These are phyloP conservation scores for Astrothelium subdiscretum DNA, from an alignment of 495 filamentous ascomycete species.

Conservation along the genomic window DNA sequence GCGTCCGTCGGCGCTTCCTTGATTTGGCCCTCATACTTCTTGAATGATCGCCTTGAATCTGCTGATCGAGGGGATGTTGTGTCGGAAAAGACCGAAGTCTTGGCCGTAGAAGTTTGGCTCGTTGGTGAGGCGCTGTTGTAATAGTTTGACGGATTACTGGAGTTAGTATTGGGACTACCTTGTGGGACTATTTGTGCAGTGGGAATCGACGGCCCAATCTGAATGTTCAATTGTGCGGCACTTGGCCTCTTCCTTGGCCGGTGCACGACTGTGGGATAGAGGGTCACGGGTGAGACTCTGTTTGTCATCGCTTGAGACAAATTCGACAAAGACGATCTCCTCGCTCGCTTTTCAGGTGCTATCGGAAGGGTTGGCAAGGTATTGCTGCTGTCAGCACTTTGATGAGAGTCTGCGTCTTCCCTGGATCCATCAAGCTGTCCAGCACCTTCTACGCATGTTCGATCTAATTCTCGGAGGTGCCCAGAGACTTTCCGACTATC, in stretches of 20 bases:
- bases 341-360: neutral
- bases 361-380: neutral
- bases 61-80: constrained; percentile 9
- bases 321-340: neutral
- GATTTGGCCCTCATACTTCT: constrained; percentile 12
- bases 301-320: neutral
- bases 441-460: neutral
- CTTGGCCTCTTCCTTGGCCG: neutral
- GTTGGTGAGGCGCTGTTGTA: neutral
- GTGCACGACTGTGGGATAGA: neutral
- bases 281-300: neutral
- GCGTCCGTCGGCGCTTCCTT: constrained; percentile 14
- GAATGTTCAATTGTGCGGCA: neutral
- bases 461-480: neutral
- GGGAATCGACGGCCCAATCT: neutral
- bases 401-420: neutral
- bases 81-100: constrained; percentile 6
- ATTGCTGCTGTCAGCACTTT: neutral
- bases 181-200: neutral
- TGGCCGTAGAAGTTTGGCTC: constrained; percentile 1
- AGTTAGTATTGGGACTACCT: neutral
- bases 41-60: constrained; percentile 10
- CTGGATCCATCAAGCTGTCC: neutral
- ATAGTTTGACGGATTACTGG: neutral
- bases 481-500: neutral